Base-by-base conservation (phyloP, 106 monocot genomes). In the Dioscorea alata region DNA sequence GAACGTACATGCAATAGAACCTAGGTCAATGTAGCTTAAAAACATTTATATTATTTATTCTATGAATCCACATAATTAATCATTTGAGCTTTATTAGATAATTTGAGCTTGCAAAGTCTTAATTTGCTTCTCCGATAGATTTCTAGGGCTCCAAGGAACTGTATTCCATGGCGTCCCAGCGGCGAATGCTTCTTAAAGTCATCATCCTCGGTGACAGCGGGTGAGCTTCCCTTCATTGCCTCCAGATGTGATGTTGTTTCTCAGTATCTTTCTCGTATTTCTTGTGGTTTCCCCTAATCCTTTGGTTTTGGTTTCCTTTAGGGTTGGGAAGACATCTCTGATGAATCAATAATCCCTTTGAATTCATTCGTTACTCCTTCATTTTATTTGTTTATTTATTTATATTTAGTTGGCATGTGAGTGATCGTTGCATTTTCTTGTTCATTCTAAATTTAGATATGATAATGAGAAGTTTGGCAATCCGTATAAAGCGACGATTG, bases 171-270 rank as follows among this genome's bases (percentile, higher is more conserved):
- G 91, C 95, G 54, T 86, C 95, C n/a, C 85, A 86, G 16, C 71
- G 91, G 73, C 69, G 95, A 59, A 91, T 88, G 88, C 95, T 96
- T 78, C 88, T 96, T 67, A 96, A 96, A 65, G 95, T 96, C 72
- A 91, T 96, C 73, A 96, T 96, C 82, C 95, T 96, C 66, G 95
- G 95, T 28, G 91, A 91, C 67, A 95, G 95, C 75, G 95, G 95
- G 95, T 95, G 73, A 76, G 70, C 23, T 34, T 62, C 18, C 25
- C 23, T 24, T 59, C 34, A 31, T 18, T 35, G 19, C 58, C 60
- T 34, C 42, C 62, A 49, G 15, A 22, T 5, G 24, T 57, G 42
- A 3, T 42, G 4, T 13, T 59, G 31, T 49, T 21, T 42, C 42
- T 42, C 42, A 42, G 16, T 16, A 23, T 21, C 49, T 53, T 16